Conservation (phyloP, 768 basidiomycete species). For the Tremella yokohamensis region DNA sequence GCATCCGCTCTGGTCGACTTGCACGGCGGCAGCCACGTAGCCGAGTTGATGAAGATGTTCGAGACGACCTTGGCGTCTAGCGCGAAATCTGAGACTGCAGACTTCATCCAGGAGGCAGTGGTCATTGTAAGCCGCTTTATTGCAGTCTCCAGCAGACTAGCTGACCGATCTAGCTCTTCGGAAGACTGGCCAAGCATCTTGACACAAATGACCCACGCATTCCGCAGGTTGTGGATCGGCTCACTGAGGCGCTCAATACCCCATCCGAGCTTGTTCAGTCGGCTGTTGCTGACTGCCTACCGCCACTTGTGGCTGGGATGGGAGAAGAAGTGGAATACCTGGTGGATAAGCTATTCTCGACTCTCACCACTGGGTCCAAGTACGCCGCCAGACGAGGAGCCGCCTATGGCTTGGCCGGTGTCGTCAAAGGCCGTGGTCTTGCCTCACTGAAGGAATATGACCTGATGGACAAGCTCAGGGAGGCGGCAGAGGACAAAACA, state of each 20-base stretch:
- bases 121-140: constrained; percentile 59
- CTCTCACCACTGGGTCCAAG: constrained; percentile 72
- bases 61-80: constrained; percentile 67
- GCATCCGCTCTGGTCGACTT: constrained; percentile 76
- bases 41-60: constrained; percentile 73
- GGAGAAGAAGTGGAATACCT: constrained; percentile 61
- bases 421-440: constrained; percentile 86
- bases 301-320: constrained; percentile 75
- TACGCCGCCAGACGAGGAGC: constrained; percentile 95
- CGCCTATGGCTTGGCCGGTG: constrained; percentile 90
- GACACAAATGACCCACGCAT: constrained; percentile 72
- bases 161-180: constrained; percentile 59
- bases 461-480: constrained; percentile 67
- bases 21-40: constrained; percentile 69
- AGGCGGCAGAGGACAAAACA: constrained; percentile 84
- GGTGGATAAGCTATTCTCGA: constrained; percentile 71
- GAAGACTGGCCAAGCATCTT: constrained; percentile 84
- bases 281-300: constrained; percentile 91
- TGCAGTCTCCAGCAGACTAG: background rate
- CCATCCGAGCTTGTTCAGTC: constrained; percentile 95
- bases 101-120: constrained; percentile 89
- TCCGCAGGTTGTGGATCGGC: constrained; percentile 72
- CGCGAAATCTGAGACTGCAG: constrained; percentile 67
- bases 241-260: constrained; percentile 85
- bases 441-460: constrained; percentile 77